Evolutionary conservation across 441 rosid species (phyloP).

Genomic region (Populus hybrid): DNA sequence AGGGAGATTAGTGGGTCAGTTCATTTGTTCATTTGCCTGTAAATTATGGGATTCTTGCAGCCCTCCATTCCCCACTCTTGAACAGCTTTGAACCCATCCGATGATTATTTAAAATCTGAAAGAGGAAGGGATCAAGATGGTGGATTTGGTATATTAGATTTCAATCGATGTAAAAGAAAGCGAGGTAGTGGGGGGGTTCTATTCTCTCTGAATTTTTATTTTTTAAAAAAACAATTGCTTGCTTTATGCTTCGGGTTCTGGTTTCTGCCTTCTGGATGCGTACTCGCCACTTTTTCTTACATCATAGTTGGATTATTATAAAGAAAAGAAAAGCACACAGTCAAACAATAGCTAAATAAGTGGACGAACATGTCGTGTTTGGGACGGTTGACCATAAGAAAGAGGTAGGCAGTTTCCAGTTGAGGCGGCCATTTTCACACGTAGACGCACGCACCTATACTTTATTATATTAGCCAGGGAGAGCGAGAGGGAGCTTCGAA

Average conservation of each 20-base stretch:
- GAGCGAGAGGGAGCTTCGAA: neutral
- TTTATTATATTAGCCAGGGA: neutral
- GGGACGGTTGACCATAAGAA: conserved; percentile 41
- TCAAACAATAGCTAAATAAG: conserved; percentile 22
- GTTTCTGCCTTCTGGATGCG: conserved; percentile 23
- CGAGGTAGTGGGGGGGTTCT: neutral
- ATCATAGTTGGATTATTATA: neutral
- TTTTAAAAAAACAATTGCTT: neutral
- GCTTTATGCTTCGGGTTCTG: neutral
- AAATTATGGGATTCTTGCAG: neutral
- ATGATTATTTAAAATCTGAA: neutral
- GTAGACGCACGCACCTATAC: neutral
- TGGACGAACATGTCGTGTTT: conserved; percentile 38
- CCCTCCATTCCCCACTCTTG: neutral
- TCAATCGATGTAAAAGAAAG: conserved; percentile 6
- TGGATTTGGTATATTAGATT: neutral
- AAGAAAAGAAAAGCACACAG: conserved; percentile 18
- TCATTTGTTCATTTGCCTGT: neutral
- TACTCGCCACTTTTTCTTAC: neutral
- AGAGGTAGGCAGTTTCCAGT: conserved; percentile 27
- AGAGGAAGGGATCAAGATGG: neutral
- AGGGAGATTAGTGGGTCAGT: neutral
- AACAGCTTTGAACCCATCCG: neutral
- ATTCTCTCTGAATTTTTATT: neutral
- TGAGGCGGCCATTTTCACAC: conserved; percentile 22